Evolutionary conservation across 768 basidiomycete genomes (phyloP), one percentile per base, ranked within the genome.

Genomic region (Trametes sanguinea): DNA sequence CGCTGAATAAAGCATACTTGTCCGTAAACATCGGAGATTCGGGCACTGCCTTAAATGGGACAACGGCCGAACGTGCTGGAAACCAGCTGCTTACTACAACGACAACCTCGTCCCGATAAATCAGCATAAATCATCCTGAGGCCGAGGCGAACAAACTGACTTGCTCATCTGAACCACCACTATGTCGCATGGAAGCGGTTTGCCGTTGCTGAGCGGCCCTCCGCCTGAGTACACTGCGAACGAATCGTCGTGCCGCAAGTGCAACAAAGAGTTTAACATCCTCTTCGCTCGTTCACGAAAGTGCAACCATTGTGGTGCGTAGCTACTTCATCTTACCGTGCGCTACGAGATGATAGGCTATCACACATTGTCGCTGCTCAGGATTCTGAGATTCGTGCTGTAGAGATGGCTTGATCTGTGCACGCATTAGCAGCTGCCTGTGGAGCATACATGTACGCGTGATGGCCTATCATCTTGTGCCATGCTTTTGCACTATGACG

Each of bases 241-340:
- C 60, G 78, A 76, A 60, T 60, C 61, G 7, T 72, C 77, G 4
- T 91, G 89, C 64, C 81, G 88, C 71, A 90, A 85, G 71, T 92
- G 90, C 70, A 83, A 79, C 71, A 90, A 80, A 71, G 89, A 91
- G 69, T 91, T 91, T 71, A 85, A 81, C 67, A 71, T 88, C 17
- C 61, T 91, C 52, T 85, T 92, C 68, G 76, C 83, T 58, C 77
- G 90, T 54, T 80, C 84, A 50, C 82, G 83, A 65, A 82, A 75
- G 63, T 92, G 90, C 72, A 84, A 88, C 71, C 90, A 92, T 68
- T 92, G 90, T 70, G 89, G 90, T 89, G 69, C 66, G 85, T 69
- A 30, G 4, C 45, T 42, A 29, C 22, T 1, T 43, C 22, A 33
- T 16, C 37, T 9, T 22, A 22, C 22, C 22, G 22, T 22, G 22